Base-by-base conservation (phyloP, 306 rosid species). In the Prunus salicina region DNA sequence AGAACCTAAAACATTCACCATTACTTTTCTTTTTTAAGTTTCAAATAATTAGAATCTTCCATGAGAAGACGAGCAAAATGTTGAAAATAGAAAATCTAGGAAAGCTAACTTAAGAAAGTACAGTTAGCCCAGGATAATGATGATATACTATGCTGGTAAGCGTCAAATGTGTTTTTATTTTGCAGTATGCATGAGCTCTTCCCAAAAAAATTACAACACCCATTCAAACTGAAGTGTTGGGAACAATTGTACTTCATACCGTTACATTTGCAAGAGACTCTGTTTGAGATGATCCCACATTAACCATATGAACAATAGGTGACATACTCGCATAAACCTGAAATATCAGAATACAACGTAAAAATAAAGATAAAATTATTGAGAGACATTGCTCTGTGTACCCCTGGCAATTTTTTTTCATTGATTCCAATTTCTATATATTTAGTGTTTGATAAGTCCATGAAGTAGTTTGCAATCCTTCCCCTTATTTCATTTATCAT, bases 241-340 rank as follows among this genome's bases (percentile, higher is more conserved):
- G 46, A 18, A 53, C 68, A 55, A 15, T 76, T 20, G 45, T 52
- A 63, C 73, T 41, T 62, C 93, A 64, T 89, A 95, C 97, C 52
- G 91, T 89, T 76, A 89, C 74, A 86, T 95, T 92, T 62, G 96
- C 99, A 60, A 71, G 73, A 70, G 97, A 95, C 81, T 88, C 90
- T 61, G 83, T 78, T 77, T 90, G 86, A 74, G 85, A 65, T 66
- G 99, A 88, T 60, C 87, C 84, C 63, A 85, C 88, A 78, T 88
- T 87, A 76, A 90, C 96, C 67, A 95, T 83, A 80, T 92, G 82
- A 72, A 95, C 82, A 68, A 83, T 68, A 25, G 97, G 96, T 24
- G 97, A 90, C 99, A 92, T 95, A 65, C 97, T 95, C 47, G 97
- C 92, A 74, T 95, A 95, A 67, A 90, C 99, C 99, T 95, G 86